phyloP scores from a whole-genome alignment of 2,329 filamentous ascomycete genomes.

The Knoxdaviesia capensis region DNA sequence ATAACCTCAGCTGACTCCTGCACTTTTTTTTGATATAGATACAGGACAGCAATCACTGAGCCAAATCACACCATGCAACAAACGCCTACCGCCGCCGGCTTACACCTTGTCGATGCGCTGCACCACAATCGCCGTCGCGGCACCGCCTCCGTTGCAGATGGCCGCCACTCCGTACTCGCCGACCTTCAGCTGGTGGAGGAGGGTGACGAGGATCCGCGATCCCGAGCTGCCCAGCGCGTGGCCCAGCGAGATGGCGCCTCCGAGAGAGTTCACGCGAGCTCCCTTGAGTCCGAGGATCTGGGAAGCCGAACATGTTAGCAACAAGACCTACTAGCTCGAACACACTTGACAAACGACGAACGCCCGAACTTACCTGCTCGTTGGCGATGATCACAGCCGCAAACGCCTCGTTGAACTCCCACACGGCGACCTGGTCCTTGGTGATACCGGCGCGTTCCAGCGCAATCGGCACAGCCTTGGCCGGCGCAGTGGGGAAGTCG shows the following conservation, averaged over 20 bases:
- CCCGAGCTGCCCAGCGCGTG: conserved; percentile 89
- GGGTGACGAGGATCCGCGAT: conserved; percentile 70
- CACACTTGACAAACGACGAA: neutral
- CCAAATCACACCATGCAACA: neutral
- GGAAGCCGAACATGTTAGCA: neutral
- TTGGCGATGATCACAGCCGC: conserved; percentile 91
- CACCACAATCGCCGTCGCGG: conserved; percentile 77
- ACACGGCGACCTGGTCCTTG: conserved; percentile 78
- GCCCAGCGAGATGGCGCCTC: conserved; percentile 79
- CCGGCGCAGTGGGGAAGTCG: conserved; percentile 84
- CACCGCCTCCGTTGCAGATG: conserved; percentile 93
- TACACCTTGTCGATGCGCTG: conserved; percentile 51
- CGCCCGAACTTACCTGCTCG: conserved; percentile 39
- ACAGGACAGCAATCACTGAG: too few species aligned
- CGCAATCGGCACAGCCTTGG: conserved; percentile 81
- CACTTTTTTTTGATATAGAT: too few species aligned
- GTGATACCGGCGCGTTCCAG: conserved; percentile 76
- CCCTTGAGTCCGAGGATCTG: conserved; percentile 62
- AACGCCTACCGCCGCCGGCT: conserved; percentile 1
- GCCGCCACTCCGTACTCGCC: conserved; percentile 90
- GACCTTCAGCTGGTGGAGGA: conserved; percentile 77
- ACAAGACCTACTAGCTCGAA: conserved; percentile 5
- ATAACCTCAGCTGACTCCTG: too few species aligned
- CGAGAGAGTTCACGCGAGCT: conserved; percentile 69
- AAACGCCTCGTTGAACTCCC: conserved; percentile 99